Evolutionary conservation across 305 asterid genomes (phyloP), one percentile per base, ranked within the genome.

Genomic region (Nicotiana rustica): DNA sequence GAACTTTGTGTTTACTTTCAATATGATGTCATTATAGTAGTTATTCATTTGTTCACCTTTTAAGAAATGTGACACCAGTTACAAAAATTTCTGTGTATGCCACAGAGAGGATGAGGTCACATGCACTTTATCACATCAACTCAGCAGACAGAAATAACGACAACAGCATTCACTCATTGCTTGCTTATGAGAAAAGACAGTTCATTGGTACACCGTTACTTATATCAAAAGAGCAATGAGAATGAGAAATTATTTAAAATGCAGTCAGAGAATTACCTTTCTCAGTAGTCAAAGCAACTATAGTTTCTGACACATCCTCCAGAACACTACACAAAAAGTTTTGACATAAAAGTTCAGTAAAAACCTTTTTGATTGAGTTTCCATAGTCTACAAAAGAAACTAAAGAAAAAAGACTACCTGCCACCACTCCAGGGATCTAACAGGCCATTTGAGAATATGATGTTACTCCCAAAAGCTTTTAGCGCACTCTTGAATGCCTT

Each of bases 371-470:
- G 31, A 80, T 73, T 25, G 6, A 65, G 35, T 44, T 44, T 29
- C 21, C 66, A 31, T 77, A 79, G 75, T 83, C 36, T 66, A 55
- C 13, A 47, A 41, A 75, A 70, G 56, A 25, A 75, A 67, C 65
- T 41, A 29, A 52, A 36, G 15, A 8, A 10, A 57, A 73, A 81
- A 36, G 52, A 56, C 57, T 86, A 95, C 98, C 98, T 93, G 91
- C 99, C 99, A 6, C 99, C 99, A 83, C 97, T 95, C 99, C 99
- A 95, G 15, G 99, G 99, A 89, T 95, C 99, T 88, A 95, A 82
- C 38, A 95, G 86, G 78, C 99, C 99, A 44, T 95, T 95, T 17
- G 99, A 93, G 87, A 95, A 93, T 83, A 95, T 95, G 89, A 95
- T 93, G 89, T 95, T 95, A 67, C 99, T 95, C 80, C 99, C 99